These are phyloP conservation scores for Phragmites australis DNA, from an alignment of 176 grass and related monocot genomes.

Conservation along the genomic window DNA sequence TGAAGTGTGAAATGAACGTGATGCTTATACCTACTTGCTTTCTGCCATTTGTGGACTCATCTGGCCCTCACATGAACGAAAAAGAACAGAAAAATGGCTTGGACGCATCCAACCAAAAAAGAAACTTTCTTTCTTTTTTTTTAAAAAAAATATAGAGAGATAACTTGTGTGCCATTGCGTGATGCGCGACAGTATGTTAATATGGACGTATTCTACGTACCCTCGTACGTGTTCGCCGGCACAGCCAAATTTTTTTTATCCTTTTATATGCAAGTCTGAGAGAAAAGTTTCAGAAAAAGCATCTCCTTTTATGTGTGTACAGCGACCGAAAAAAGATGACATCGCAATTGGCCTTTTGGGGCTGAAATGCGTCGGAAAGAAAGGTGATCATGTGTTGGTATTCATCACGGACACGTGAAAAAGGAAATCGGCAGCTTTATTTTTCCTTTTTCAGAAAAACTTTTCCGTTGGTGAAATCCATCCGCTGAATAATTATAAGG, in stretches of 20 bases:
- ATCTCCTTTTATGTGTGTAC: background rate
- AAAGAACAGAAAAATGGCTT: background rate
- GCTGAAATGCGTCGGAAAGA: background rate
- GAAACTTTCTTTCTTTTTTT: too few species aligned
- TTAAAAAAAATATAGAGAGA: background rate
- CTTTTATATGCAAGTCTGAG: background rate
- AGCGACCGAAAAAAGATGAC: background rate
- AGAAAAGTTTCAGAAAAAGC: background rate
- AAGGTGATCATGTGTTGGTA: background rate
- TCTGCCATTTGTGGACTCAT: background rate
- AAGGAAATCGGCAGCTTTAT: background rate
- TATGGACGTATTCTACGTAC: background rate
- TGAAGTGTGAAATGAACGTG: slow-evolving; percentile 23
- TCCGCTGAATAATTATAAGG: too few species aligned
- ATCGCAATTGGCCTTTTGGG: background rate
- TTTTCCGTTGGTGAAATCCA: background rate
- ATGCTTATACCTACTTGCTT: slow-evolving; percentile 19
- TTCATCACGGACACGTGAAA: background rate
- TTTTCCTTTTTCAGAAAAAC: background rate
- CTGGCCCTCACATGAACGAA: slow-evolving; percentile 5
- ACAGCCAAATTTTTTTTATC: background rate
- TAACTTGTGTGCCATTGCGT: background rate
- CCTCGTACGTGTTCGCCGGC: background rate
- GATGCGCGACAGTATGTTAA: background rate
- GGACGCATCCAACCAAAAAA: background rate